Percentiles rank a stretch among this genome's conserved stretches.
phyloP scores from a whole-genome alignment of 441 rosid genomes.

The Croton setiger region DNA sequence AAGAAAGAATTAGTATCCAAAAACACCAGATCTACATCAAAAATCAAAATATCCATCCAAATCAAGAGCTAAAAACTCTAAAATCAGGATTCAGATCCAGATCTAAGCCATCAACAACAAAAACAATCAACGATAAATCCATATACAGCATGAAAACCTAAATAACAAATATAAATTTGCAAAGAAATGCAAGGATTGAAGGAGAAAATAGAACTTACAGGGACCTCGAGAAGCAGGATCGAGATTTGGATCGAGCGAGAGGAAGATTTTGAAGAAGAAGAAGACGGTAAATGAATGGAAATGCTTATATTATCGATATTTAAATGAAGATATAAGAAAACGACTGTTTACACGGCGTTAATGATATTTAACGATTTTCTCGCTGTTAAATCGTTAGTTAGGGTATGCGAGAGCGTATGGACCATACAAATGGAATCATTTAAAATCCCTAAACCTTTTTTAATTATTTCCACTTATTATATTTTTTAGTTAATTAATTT shows the following conservation, averaged over 20 bases:
- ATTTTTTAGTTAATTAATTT: background rate
- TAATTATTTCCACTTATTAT: background rate
- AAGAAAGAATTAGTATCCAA: too few species aligned
- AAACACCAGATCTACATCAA: constrained; percentile 4
- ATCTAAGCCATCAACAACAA: background rate
- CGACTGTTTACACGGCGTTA: constrained; percentile 3
- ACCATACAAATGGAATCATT: background rate
- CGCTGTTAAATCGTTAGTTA: background rate
- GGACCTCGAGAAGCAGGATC: background rate
- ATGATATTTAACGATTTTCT: background rate
- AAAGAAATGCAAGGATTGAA: too few species aligned
- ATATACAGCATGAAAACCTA: background rate
- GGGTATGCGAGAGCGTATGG: constrained; percentile 1
- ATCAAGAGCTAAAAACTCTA: background rate
- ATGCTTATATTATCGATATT: background rate
- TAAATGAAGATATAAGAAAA: background rate
- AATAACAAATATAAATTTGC: background rate
- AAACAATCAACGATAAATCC: background rate
- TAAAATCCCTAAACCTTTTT: background rate
- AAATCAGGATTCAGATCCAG: constrained; percentile 2
- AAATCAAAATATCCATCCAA: background rate
- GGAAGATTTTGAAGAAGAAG: background rate
- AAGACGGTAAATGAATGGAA: background rate
- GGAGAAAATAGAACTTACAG: constrained; percentile 9
- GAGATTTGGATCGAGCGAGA: background rate